These are phyloP conservation scores for Aspergillus coremiiformis DNA, from an alignment of 495 filamentous ascomycete species.

Conservation along the genomic window DNA sequence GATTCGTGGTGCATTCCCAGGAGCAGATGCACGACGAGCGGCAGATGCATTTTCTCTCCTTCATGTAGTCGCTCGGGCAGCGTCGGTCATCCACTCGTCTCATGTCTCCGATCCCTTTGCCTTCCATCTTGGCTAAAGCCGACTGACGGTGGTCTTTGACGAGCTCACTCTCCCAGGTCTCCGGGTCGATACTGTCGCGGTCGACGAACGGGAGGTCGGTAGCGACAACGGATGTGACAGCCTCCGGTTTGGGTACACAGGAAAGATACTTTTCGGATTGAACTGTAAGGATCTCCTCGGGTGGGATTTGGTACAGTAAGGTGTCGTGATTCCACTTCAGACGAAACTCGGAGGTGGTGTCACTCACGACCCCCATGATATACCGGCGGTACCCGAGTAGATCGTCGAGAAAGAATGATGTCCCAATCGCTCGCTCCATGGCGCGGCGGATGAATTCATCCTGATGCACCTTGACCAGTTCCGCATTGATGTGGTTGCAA, in stretches of 20 bases:
- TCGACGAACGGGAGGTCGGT: slow-evolving; percentile 24
- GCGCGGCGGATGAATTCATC: slow-evolving; percentile 18
- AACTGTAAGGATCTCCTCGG: slow-evolving; percentile 19
- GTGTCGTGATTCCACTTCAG: slow-evolving; percentile 27
- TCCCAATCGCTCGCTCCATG: slow-evolving; percentile 1
- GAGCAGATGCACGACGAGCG: slow-evolving; percentile 26
- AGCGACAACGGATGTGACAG: slow-evolving; percentile 11
- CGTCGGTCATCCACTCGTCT: slow-evolving; percentile 20
- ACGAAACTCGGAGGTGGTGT: slow-evolving; percentile 17
- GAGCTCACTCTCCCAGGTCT: slow-evolving; percentile 18
- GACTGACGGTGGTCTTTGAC: slow-evolving; percentile 26
- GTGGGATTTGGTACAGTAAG: slow-evolving; percentile 21
- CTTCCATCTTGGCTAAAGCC: slow-evolving; percentile 26
- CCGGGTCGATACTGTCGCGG: slow-evolving; percentile 7
- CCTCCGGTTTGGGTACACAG: slow-evolving; percentile 11
- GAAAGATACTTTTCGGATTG: slow-evolving; percentile 33
- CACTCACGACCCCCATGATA: slow-evolving; percentile 13
- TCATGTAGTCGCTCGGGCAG: slow-evolving; percentile 17
- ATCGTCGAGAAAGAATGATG: slow-evolving; percentile 17
- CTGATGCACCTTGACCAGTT: slow-evolving; percentile 22
- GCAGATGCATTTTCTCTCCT: slow-evolving; percentile 34
- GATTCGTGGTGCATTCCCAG: slow-evolving; percentile 22
- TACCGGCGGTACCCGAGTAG: slow-evolving; percentile 28
- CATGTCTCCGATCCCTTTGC: slow-evolving; percentile 28
- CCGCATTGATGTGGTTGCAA: slow-evolving; percentile 19